Evolutionary conservation across 768 basidiomycete genomes (phyloP).

Genomic region (Mycena sanguinolenta): DNA sequence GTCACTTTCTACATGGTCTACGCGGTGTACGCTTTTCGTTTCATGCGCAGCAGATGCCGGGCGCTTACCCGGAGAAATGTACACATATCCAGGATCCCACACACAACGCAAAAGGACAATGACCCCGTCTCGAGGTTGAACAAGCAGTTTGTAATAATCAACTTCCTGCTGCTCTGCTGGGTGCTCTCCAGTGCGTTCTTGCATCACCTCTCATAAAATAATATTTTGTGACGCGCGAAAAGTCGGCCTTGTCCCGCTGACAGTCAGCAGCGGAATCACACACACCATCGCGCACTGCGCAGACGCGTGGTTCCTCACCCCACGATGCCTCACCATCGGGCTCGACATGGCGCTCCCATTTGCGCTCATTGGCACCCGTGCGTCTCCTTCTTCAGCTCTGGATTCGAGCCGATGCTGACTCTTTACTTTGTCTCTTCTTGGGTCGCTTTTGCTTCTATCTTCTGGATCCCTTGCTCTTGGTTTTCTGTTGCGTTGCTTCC

Average conservation of each 20-base stretch:
- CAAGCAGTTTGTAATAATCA: conserved; percentile 34
- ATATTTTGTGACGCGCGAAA: background rate
- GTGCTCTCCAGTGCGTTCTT: background rate
- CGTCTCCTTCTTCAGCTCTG: too few relatives aligned
- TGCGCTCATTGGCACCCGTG: conserved; percentile 28
- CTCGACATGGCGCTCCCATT: conserved; percentile 29
- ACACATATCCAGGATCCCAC: conserved; percentile 20
- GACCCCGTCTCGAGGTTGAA: conserved; percentile 32
- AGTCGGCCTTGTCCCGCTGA: conserved; percentile 30
- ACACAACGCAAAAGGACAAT: conserved; percentile 18
- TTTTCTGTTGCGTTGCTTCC: too few relatives aligned
- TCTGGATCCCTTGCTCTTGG: too few relatives aligned
- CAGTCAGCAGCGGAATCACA: conserved; percentile 18
- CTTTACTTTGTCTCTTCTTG: too few relatives aligned
- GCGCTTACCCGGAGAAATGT: too few relatives aligned
- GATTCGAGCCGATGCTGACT: too few relatives aligned
- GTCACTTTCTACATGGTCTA: conserved; percentile 32
- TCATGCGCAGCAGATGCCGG: background rate
- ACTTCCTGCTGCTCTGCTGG: conserved; percentile 27
- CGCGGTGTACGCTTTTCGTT: conserved; percentile 20
- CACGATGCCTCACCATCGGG: conserved; percentile 27
- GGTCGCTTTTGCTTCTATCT: too few relatives aligned
- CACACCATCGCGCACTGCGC: conserved; percentile 11
- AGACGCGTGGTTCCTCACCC: conserved; percentile 2
- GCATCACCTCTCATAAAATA: too few relatives aligned